Base-by-base conservation (phyloP, 306 rosid genomes). In the Rosa persica region DNA sequence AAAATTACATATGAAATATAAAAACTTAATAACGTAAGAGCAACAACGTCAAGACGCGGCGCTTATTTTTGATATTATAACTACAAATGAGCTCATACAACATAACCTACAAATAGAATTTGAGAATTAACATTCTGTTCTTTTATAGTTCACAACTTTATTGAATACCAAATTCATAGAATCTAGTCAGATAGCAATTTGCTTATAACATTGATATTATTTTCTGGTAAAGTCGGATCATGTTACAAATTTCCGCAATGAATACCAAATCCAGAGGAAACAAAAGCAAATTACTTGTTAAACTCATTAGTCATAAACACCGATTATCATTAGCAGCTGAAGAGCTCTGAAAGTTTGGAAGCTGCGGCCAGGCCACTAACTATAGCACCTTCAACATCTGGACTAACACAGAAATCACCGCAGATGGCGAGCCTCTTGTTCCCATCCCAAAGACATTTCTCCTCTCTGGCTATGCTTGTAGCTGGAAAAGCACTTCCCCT, bases 401-500 rank as follows among this genome's bases (percentile, higher is more conserved):
- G 95, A 83, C 95, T 89, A 42, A 87, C 93, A 83, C 97, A 94
- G 62, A 92, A 94, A 86, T 94, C 98, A 22, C 98, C 98, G 72
- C 95, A 89, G 57, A 94, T 76, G 36, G 92, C 97, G 36, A 94
- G 76, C 77, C 81, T 88, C 95, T 89, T 90, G 84, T 78, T 85
- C 81, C 73, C 85, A 81, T 94, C 91, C 95, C 95, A 94, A 55
- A 92, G 85, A 76, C 97, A 94, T 81, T 88, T 94, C 66, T 90
- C 90, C 76, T 85, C 93, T 76, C 66, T 76, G 30, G 95, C 95
- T 78, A 94, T 73, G 84, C 92, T 89, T 46, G 88, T 82, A 66
- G 77, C 93, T 42, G 98, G 98, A 87, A 94, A 92, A 51, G 97
- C 95, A 79, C 97, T 86, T 58, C 95, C 98, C 97, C 98, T 90